These are phyloP conservation scores for Ganoderma resinaceum DNA, from an alignment of 1,284 basidiomycete genomes.

Conservation along the genomic window DNA sequence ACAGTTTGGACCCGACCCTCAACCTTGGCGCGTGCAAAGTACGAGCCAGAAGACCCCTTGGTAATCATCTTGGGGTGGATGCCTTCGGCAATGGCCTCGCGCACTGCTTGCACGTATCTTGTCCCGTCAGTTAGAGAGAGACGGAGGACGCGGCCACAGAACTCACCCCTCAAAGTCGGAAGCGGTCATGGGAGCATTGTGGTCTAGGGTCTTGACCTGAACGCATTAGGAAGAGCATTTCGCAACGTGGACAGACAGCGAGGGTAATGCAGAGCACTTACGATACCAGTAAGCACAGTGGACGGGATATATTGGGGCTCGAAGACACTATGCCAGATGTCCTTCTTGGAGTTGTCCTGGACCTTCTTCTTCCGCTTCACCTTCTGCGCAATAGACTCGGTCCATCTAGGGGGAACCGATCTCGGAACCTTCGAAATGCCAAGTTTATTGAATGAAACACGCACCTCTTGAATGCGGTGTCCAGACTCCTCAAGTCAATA, in stretches of 20 bases:
- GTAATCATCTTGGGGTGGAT: constrained; percentile 89
- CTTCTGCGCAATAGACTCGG: constrained; percentile 84
- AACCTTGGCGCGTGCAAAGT: constrained; percentile 81
- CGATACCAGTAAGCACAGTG: constrained; percentile 36
- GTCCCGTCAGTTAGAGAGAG: constrained; percentile 26
- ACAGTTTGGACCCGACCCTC: constrained; percentile 79
- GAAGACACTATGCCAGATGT: constrained; percentile 82
- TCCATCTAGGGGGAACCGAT: constrained; percentile 64
- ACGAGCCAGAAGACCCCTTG: constrained; percentile 87
- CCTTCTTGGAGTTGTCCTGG: constrained; percentile 65
- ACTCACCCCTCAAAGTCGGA: constrained; percentile 73
- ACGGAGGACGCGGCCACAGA: not conserved
- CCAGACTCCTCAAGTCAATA: constrained; percentile 80
- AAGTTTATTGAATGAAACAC: constrained; percentile 13
- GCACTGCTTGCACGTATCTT: constrained; percentile 72
- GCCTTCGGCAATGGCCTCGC: constrained; percentile 73
- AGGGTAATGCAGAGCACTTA: constrained; percentile 3
- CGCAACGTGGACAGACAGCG: not conserved
- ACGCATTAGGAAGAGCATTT: not conserved
- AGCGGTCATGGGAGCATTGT: constrained; percentile 76
- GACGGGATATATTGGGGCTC: constrained; percentile 53
- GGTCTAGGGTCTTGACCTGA: constrained; percentile 80
- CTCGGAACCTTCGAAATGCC: not conserved
- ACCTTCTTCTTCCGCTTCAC: constrained; percentile 82
- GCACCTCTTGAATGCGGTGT: constrained; percentile 82